Percentiles rank a stretch among this genome's conserved stretches.
Conservation (phyloP, 768 basidiomycete species). For the Rossbeevera mucosa region DNA sequence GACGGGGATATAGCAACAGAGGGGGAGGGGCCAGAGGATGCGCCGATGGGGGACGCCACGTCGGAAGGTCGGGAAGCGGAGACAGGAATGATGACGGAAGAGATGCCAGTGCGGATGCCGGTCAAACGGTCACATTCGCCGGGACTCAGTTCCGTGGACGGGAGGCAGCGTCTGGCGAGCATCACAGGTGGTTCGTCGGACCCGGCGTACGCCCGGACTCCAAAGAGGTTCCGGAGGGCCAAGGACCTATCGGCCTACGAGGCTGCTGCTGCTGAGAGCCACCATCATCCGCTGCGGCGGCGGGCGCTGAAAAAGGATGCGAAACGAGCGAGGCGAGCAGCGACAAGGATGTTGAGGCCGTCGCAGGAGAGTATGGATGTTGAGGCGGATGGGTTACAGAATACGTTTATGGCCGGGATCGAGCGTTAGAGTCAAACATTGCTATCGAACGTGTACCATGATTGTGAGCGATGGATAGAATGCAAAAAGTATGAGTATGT, state of each 20-base stretch:
- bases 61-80: constrained; percentile 28
- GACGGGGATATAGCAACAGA: constrained; percentile 15
- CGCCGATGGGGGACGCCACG: constrained; percentile 43
- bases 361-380: constrained; percentile 31
- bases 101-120: constrained; percentile 29
- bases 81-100: constrained; percentile 38
- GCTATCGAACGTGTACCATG: background rate
- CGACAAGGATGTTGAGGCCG: constrained; percentile 26
- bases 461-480: no score
- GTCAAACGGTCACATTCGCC: constrained; percentile 24
- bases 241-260: constrained; percentile 55
- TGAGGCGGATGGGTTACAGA: constrained; percentile 13
- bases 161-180: background rate
- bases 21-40: constrained; percentile 4
- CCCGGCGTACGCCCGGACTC: constrained; percentile 22
- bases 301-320: constrained; percentile 58
- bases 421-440: constrained; percentile 10
- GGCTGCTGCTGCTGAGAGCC: constrained; percentile 37
- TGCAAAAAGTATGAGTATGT: no score
- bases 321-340: constrained; percentile 57
- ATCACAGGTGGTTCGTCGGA: background rate
- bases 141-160: background rate
- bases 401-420: constrained; percentile 24
- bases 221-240: constrained; percentile 58
- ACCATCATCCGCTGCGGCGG: constrained; percentile 46